Base-by-base conservation (phyloP, 768 basidiomycete genomes). In the Suillus discolor region DNA sequence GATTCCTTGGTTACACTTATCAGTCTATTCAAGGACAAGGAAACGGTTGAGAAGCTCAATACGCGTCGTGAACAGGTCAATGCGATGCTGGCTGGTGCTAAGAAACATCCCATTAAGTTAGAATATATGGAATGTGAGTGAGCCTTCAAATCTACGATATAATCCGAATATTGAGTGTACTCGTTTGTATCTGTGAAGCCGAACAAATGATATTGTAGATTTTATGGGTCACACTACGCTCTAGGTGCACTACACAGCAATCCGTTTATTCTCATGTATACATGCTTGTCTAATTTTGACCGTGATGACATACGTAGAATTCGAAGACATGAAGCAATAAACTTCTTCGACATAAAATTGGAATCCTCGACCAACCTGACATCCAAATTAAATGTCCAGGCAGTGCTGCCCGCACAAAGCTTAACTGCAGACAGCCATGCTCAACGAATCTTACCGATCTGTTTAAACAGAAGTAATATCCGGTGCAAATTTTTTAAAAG, bases 201-300 rank as follows among this genome's bases (percentile, higher is more conserved):
- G 41, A 8, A 11, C 34, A 25, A 51, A 51, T 51, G 49, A 28
- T 51, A 16, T 23, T 23, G 28, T 68, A 84, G 84, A 84, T 86
- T 75, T 28, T 68, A 76, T 78, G 20, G 83, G 85, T 66, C 80
- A 84, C 6, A 77, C 85, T 63, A 80, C 78, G 51, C 85, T 87
- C 8, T 89, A 88, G 87, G 78, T 89, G 18, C 88, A 89, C 72
- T 90, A 7, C 81, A 85, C 68, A 69, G 87, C 11, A 87, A 89
- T 34, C 18, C 31, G 85, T 51, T 70, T 88, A 59, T 80, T 83
- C 72, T 88, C 41, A 87, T 87, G 74, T 88, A 85, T 68, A 81
- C 81, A 0, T 80, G 86, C 0, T 79, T 87, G 25, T 80, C 81
- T 82, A 85, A 79, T 66, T 31, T 71, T 13, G 80, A 87, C 63